A percentile compares a stretch with the other conserved stretches of the same genome.
Conservation (phyloP, 2,329 filamentous ascomycete genomes). For the Sporothrix euskadiensis region DNA sequence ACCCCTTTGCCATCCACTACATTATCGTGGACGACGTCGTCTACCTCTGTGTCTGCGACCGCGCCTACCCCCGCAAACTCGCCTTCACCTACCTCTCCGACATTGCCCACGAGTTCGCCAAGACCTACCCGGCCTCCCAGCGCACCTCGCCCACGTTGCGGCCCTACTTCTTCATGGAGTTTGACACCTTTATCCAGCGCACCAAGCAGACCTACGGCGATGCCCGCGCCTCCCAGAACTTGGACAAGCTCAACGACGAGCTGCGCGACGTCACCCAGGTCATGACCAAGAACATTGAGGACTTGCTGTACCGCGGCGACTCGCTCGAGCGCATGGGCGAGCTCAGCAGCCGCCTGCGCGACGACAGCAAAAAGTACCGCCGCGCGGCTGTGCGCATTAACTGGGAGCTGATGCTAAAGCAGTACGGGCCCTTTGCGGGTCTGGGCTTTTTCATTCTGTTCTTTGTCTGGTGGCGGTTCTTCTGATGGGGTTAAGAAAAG, state of each 20-base stretch:
- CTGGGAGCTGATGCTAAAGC: conserved; percentile 94
- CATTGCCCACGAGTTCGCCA: conserved; percentile 85
- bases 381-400: conserved; percentile 93
- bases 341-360: conserved; percentile 79
- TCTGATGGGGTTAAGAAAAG: conserved; percentile 50
- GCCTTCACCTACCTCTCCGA: conserved; percentile 98
- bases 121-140: conserved; percentile 73
- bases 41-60: conserved; percentile 92
- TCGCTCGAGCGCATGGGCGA: conserved; percentile 96
- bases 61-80: conserved; percentile 93
- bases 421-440: conserved; percentile 89
- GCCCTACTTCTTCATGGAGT: conserved; percentile 96
- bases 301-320: conserved; percentile 91
- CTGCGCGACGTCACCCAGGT: conserved; percentile 96
- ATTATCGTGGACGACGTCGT: conserved; percentile 80
- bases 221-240: conserved; percentile 83
- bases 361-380: conserved; percentile 93
- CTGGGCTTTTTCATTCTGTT: conserved; percentile 80
- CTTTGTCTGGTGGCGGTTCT: conserved; percentile 92
- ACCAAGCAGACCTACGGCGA: conserved; percentile 95
- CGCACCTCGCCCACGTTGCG: conserved; percentile 74
- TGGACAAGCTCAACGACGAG: conserved; percentile 95
- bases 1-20: conserved; percentile 78
- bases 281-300: conserved; percentile 99
- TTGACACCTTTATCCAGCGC: conserved; percentile 93